Base-by-base conservation (phyloP, 768 basidiomycete species). In the Tricholoma flavovirens region DNA sequence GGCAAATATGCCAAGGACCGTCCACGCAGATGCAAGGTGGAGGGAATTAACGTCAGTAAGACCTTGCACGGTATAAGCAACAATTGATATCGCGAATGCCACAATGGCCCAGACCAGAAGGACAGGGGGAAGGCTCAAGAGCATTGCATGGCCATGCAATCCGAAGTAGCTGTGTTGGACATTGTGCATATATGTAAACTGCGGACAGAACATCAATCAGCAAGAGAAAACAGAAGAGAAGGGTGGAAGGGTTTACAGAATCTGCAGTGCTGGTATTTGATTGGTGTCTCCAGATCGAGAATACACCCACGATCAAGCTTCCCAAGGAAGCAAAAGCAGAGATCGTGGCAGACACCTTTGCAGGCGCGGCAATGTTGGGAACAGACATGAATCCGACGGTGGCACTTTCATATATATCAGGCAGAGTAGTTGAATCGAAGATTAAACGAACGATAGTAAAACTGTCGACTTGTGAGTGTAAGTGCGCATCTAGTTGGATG, bases 111-210 rank as follows among this genome's bases (percentile, higher is more conserved):
- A 82, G 2, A 82, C 75, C 8, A 82, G 74, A n/a, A 81, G 71
- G 19, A 79, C 77, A 7, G 78, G 75, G 2, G 82, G 81, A 40
- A 82, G 71, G 59, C 77, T 79, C 21, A 82, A 73, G 6, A 80
- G 68, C 57, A 82, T 69, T 1, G 78, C 79, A 56, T 80, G 77
- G 0, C 81, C 81, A 11, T 76, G 70, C 15, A 80, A 64, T 12
- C 80, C 80, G 5, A 81, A 64, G 11, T 65, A 61, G 21, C 71
- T 72, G 55, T 77, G 74, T 30, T 75, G 75, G 4, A 75, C 77
- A 51, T 82, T 82, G 55, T 79, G 71, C 68, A 82, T 76, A 61
- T 83, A 83, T 2, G 78, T 75, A 60, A 78, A 81, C 81, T 82
- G 35, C 14, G 35, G 57, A 7, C 9, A 15, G 11, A 15, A 40